Base-by-base conservation (phyloP, 768 basidiomycete genomes). In the Coprinellus aureogranulatus region DNA sequence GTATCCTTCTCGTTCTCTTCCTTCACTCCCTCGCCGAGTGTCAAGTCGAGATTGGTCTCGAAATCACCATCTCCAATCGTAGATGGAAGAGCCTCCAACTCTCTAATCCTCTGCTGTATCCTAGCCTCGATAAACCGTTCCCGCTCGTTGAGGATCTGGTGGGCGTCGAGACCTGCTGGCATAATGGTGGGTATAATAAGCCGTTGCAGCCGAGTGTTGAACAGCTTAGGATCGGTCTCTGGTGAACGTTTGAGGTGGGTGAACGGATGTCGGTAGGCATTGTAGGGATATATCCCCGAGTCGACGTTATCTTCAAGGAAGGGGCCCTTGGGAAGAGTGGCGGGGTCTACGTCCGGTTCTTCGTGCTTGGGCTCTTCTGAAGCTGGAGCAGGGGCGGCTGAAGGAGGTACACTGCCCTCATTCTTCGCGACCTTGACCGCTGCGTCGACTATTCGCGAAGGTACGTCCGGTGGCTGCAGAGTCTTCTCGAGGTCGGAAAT, bases 121-220 rank as follows among this genome's bases (percentile, higher is more conserved):
- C 96, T 86, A 4, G 90, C 88, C 65, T 97, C 91, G 55, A 98
- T 85, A 70, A 85, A 95, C 10, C 92, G 83, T 62, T 96, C 92
- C 6, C 96, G 86, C 72, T 99, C 97, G 61, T 92, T 89, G 65
- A 94, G 80, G 59, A 98, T 81, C 62, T 92, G 85, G 64, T 95
- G 89, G 3, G 95, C 91, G 69, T 99, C 97, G 28, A 99, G 84
- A 16, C 96, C 96, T 10, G 81, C 75, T 0, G 97, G 96, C 85
- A 92, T 91, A 60, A 98, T 75, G 6, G 90, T 90, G 0, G 97
- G 97, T 20, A 98, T 80, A 42, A 98, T 75, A 23, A 93, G 81
- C 2, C 90, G 82, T 66, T 92, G 90, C 27, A 92, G 77, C 31
- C 88, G 86, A 26, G 88, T 88, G 0, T 86, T 84, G 63, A 84